Conservation (phyloP, 345 rosid genomes). For the Euphorbia peplus region DNA sequence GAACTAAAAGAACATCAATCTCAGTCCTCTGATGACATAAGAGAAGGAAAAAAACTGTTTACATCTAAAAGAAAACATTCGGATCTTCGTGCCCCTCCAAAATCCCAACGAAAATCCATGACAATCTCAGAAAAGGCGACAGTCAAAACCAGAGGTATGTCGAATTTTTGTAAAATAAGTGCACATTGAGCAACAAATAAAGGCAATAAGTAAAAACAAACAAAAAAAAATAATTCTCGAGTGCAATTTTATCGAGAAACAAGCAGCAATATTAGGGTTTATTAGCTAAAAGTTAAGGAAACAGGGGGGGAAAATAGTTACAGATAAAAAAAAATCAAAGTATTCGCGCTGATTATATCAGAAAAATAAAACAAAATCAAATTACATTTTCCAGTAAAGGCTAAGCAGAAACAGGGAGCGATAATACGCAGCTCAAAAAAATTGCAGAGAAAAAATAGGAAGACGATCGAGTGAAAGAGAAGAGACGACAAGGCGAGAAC, state of each 20-base stretch:
- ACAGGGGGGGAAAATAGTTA: background rate
- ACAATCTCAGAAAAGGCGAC: background rate
- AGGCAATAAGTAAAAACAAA: background rate
- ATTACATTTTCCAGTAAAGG: background rate
- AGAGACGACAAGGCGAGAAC: conserved; percentile 6
- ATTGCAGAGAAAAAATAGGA: background rate
- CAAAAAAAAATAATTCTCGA: background rate
- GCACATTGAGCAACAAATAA: background rate
- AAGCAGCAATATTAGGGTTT: conserved; percentile 16
- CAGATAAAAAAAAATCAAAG: no score
- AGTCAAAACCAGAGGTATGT: background rate
- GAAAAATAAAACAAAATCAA: background rate
- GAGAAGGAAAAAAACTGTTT: background rate
- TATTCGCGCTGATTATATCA: background rate
- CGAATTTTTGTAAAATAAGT: background rate
- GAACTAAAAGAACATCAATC: background rate
- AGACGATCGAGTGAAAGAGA: background rate
- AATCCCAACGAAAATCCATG: background rate
- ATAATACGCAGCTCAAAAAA: background rate
- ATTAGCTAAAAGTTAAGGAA: background rate
- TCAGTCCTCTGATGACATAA: background rate
- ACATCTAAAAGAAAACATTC: background rate
- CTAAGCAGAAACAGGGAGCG: background rate
- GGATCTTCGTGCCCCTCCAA: background rate
- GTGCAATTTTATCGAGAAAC: conserved; percentile 5